Evolutionary conservation across 2,329 filamentous ascomycete species (phyloP).

Genomic region (Aspergillus neoniger): DNA sequence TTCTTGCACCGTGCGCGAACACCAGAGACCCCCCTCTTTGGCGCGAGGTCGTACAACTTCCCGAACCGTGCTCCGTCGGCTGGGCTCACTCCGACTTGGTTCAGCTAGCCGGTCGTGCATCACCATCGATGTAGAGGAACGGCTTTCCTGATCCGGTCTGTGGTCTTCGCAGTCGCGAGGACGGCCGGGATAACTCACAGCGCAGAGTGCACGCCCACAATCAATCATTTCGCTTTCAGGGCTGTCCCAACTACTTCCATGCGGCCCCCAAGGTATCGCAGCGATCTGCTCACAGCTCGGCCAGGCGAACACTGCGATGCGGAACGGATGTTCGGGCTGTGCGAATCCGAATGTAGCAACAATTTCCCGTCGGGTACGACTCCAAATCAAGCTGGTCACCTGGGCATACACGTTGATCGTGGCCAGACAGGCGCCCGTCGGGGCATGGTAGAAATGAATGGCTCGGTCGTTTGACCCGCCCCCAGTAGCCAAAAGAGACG

Average conservation of each 20-base stretch:
- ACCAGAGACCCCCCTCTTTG: constrained; percentile 58
- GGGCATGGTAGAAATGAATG: constrained; percentile 92
- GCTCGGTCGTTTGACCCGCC: constrained; percentile 92
- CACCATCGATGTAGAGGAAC: constrained; percentile 14
- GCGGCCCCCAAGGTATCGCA: constrained; percentile 78
- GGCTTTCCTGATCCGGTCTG: constrained; percentile 16
- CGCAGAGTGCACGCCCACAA: constrained; percentile 68
- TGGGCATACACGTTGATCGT: constrained; percentile 92
- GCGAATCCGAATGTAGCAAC: constrained; percentile 92
- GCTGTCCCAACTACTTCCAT: constrained; percentile 33
- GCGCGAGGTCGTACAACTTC: constrained; percentile 33
- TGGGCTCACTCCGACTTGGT: constrained; percentile 4
- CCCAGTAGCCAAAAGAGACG: constrained; percentile 82
- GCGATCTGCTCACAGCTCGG: constrained; percentile 84
- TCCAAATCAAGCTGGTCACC: constrained; percentile 92
- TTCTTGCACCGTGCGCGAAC: constrained; percentile 63
- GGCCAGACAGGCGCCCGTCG: constrained; percentile 78
- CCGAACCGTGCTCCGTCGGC: constrained; percentile 20
- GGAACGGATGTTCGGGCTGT: constrained; percentile 82
- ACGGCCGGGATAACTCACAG: constrained; percentile 77
- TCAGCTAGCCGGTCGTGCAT: constrained; percentile 9
- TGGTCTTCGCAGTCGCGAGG: constrained; percentile 42
- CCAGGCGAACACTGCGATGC: constrained; percentile 94
- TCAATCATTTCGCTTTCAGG: constrained; percentile 31
- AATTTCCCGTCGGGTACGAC: constrained; percentile 79